Evolutionary conservation across 2,329 filamentous ascomycete species (phyloP).

Genomic region (Xylariaceae sp.): DNA sequence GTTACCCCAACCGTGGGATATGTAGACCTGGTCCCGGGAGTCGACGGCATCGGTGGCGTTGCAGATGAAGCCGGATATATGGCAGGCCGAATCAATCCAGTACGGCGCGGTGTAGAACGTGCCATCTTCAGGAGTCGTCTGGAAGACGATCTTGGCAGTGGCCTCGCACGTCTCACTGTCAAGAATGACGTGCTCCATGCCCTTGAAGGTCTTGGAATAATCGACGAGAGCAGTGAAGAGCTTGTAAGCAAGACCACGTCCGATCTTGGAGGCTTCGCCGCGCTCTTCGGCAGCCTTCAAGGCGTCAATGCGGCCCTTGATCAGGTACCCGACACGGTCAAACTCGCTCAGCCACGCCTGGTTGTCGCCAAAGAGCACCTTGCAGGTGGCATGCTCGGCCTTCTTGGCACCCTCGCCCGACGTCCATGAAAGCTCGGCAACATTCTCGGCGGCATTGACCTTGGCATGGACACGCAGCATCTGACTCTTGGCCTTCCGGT

Average conservation of each 20-base stretch:
- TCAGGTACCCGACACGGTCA: conserved; percentile 60
- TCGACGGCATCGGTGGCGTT: conserved; percentile 51
- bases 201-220: conserved; percentile 45
- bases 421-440: conserved; percentile 50
- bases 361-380: conserved; percentile 53
- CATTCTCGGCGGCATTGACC: conserved; percentile 48
- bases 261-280: conserved; percentile 64
- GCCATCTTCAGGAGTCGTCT: conserved; percentile 40
- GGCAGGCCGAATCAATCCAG: conserved; percentile 52
- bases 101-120: conserved; percentile 49
- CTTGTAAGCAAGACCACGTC: conserved; percentile 73
- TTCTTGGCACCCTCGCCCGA: conserved; percentile 52
- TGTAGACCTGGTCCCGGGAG: conserved; percentile 47
- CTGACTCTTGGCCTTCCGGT: conserved; percentile 39
- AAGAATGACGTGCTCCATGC: conserved; percentile 53
- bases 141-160: conserved; percentile 44
- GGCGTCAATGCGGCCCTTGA: conserved; percentile 53
- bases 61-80: conserved; percentile 54
- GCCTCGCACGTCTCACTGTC: conserved; percentile 44
- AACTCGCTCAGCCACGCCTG: conserved; percentile 58
- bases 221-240: conserved; percentile 50
- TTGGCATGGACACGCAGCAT: conserved; percentile 53
- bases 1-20: conserved; percentile 53
- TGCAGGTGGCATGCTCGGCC: conserved; percentile 54
- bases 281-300: conserved; percentile 53